Conservation (phyloP, 257 asterid species). For the Fraxinus anomala region DNA sequence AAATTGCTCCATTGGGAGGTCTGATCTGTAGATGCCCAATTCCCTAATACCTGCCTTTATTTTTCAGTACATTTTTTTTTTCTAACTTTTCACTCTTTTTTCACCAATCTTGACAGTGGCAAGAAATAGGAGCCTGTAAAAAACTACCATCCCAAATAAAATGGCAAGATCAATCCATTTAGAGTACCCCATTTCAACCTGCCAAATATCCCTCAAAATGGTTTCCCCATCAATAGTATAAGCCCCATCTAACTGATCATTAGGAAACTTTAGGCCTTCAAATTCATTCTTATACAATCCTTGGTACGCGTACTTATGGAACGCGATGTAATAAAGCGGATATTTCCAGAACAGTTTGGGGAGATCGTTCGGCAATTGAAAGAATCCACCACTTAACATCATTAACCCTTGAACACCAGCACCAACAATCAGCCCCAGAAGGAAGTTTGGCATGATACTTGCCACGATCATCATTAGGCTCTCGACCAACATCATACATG, state of each 20-base stretch:
- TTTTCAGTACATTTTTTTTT: background rate
- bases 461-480: conserved; percentile 74
- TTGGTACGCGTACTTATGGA: conserved; percentile 62
- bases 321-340: conserved; percentile 57
- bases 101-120: conserved; percentile 41
- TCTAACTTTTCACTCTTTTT: conserved; percentile 27
- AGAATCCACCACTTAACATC: conserved; percentile 71
- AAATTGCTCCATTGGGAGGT: background rate
- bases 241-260: conserved; percentile 14
- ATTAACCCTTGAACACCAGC: conserved; percentile 65
- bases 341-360: conserved; percentile 63
- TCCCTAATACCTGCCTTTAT: background rate
- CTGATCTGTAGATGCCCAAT: background rate
- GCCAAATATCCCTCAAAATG: conserved; percentile 50
- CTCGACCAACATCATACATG: conserved; percentile 70
- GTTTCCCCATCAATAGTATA: conserved; percentile 44
- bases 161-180: conserved; percentile 63
- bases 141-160: conserved; percentile 50
- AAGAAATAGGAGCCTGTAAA: conserved; percentile 48
- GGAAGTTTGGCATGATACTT: conserved; percentile 60
- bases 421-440: conserved; percentile 49
- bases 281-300: conserved; percentile 70
- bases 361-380: conserved; percentile 51
- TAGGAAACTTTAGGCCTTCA: conserved; percentile 37
- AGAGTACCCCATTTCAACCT: conserved; percentile 55